phyloP scores from a whole-genome alignment of 2,329 filamentous ascomycete species.

The Lecanicillium sp. region DNA sequence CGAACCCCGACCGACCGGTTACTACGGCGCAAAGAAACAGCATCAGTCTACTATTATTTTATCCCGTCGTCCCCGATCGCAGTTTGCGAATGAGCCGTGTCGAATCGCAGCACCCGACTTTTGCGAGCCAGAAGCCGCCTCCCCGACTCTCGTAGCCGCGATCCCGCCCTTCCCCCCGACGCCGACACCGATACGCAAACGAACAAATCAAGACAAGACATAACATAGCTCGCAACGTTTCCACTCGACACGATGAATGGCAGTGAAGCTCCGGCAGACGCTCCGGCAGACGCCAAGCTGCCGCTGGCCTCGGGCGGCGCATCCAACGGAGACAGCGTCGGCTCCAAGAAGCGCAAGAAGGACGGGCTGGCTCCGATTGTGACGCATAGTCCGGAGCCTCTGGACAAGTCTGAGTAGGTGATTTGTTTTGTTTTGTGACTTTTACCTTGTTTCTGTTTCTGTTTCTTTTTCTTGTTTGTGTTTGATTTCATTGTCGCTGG shows the following conservation, averaged over 20 bases:
- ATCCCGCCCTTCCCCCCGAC: neutral
- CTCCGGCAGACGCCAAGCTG: slow-evolving; percentile 24
- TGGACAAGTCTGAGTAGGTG: slow-evolving; percentile 34
- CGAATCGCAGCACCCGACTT: neutral
- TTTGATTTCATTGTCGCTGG: neutral
- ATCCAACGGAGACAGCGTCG: slow-evolving; percentile 26
- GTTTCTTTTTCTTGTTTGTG: neutral
- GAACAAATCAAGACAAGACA: neutral
- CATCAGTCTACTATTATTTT: too few relatives aligned
- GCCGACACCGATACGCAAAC: neutral
- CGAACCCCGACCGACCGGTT: too few relatives aligned
- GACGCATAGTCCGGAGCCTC: slow-evolving; percentile 50
- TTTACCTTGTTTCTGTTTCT: neutral
- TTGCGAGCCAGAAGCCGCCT: neutral
- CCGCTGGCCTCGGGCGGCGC: slow-evolving; percentile 17
- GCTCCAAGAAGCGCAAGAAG: slow-evolving; percentile 67
- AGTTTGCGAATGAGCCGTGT: slow-evolving; percentile 8
- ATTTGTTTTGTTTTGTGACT: slow-evolving; percentile 15
- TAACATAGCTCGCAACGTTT: neutral
- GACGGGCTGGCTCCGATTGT: slow-evolving; percentile 69
- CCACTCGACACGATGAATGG: slow-evolving; percentile 23
- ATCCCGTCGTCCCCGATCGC: too few relatives aligned
- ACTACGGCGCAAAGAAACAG: too few relatives aligned
- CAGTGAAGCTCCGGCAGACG: slow-evolving; percentile 22
- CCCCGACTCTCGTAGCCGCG: neutral